Evolutionary conservation across 2,329 filamentous ascomycete species (phyloP).

Genomic region (Aspergillus chevalieri): DNA sequence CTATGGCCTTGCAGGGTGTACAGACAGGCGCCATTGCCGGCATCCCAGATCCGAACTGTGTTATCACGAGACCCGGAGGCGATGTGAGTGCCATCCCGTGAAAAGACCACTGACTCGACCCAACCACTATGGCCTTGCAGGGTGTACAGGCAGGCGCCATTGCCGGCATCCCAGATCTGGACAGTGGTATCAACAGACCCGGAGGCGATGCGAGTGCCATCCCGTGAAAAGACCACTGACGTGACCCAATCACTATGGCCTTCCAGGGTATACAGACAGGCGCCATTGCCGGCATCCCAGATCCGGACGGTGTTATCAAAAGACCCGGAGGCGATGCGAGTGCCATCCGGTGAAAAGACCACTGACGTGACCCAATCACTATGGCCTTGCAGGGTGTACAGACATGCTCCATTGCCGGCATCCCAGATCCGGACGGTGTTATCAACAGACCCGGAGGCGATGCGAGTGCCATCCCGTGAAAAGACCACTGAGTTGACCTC

Average conservation of each 20-base stretch:
- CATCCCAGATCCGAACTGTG: neutral
- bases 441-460: conserved; percentile 7
- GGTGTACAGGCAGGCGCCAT: neutral
- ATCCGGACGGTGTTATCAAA: conserved; percentile 7
- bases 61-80: too few relatives aligned
- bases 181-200: neutral
- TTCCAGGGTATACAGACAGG: conserved; percentile 7
- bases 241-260: conserved; percentile 7
- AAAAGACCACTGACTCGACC: neutral
- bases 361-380: conserved; percentile 11
- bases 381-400: conserved; percentile 16
- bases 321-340: neutral
- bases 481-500: conserved; percentile 13
- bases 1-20: neutral
- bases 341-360: conserved; percentile 2
- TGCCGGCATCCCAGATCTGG: neutral
- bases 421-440: conserved; percentile 9
- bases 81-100: neutral
- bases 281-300: conserved; percentile 6
- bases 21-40: neutral
- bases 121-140: neutral
- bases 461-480: conserved; percentile 17
- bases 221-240: conserved; percentile 20
- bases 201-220: conserved; percentile 11
- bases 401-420: neutral